phyloP scores from a whole-genome alignment of 345 rosid genomes.

The Ceriops zippeliana region DNA sequence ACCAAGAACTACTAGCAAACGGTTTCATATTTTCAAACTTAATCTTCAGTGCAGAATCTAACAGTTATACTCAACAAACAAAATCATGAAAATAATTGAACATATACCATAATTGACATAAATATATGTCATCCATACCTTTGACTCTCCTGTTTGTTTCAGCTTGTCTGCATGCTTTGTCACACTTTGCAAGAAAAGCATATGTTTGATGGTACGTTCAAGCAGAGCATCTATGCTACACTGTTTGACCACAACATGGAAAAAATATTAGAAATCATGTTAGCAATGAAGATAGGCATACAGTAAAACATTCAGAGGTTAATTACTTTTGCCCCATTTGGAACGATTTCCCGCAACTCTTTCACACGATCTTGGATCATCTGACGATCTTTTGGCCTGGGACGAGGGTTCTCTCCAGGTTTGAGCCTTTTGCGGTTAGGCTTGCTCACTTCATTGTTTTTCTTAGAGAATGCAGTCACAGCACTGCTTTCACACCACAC shows the following conservation, averaged over 20 bases:
- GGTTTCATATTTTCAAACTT: too few species aligned
- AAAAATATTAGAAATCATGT: background rate
- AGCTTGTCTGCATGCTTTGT: slow-evolving; percentile 91
- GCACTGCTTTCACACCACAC: slow-evolving; percentile 50
- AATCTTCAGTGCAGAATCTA: too few species aligned
- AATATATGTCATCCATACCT: slow-evolving; percentile 39
- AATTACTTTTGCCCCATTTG: slow-evolving; percentile 87
- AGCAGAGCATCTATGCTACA: slow-evolving; percentile 97
- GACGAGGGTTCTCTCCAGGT: slow-evolving; percentile 91
- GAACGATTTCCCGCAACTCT: slow-evolving; percentile 95
- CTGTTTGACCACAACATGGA: slow-evolving; percentile 47
- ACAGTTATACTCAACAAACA: background rate
- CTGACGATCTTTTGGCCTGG: slow-evolving; percentile 98
- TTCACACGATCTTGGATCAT: slow-evolving; percentile 99
- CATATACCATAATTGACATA: background rate
- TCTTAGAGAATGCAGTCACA: slow-evolving; percentile 63
- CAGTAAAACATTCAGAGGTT: slow-evolving; percentile 3
- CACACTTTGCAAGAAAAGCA: slow-evolving; percentile 98
- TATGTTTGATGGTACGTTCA: slow-evolving; percentile 92
- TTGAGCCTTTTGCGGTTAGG: slow-evolving; percentile 79
- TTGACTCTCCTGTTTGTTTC: slow-evolving; percentile 74
- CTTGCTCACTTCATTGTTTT: slow-evolving; percentile 55
- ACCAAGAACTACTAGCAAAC: too few species aligned
- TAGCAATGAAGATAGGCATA: background rate
- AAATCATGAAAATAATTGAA: background rate